These are phyloP conservation scores for Neckera pumila DNA, from an alignment of 225 moss, liverwort and hornwort genomes.

Conservation along the genomic window DNA sequence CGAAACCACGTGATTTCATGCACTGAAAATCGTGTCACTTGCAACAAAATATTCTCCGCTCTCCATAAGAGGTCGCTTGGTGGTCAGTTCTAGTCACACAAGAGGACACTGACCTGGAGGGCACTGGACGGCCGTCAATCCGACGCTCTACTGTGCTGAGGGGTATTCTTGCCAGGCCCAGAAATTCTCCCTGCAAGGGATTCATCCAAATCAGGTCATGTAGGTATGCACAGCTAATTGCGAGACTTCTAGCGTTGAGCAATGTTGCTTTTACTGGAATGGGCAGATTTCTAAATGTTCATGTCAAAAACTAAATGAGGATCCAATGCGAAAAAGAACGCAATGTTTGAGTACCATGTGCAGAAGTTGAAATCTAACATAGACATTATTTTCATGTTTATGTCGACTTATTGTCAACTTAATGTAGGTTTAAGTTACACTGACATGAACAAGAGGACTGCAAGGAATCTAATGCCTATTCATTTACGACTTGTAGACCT, in stretches of 20 bases:
- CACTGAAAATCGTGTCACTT: neutral
- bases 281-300: too few relatives aligned
- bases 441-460: too few relatives aligned
- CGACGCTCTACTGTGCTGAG: constrained; percentile 61
- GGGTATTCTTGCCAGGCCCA: constrained; percentile 64
- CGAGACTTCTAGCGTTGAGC: too few relatives aligned
- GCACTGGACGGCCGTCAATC: constrained; percentile 73
- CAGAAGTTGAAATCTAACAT: neutral
- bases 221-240: neutral
- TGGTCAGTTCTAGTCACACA: neutral
- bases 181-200: constrained; percentile 50
- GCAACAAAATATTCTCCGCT: neutral
- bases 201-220: neutral
- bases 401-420: neutral
- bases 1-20: too few relatives aligned
- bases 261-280: too few relatives aligned
- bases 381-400: too few relatives aligned
- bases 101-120: constrained; percentile 3
- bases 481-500: neutral
- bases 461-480: too few relatives aligned
- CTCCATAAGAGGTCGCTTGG: too few relatives aligned
- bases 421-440: too few relatives aligned
- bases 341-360: neutral
- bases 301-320: neutral
- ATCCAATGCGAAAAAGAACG: too few relatives aligned